Conservation (phyloP, 2,329 filamentous ascomycete species). For the Colletotrichum graminicola region DNA sequence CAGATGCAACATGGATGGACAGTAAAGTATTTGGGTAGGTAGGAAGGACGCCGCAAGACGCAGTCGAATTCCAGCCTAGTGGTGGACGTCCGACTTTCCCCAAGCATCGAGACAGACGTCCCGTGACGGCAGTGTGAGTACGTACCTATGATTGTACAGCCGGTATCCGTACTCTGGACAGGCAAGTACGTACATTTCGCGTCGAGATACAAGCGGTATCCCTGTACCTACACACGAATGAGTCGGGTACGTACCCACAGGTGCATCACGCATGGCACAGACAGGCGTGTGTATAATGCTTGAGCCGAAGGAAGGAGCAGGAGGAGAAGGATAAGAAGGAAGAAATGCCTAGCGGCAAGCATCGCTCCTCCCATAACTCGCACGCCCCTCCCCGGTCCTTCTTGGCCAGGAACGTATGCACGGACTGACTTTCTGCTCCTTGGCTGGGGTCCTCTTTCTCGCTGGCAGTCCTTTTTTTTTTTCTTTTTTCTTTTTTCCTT, state of each 20-base stretch:
- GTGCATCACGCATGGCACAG: neutral
- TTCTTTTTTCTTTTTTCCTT: too few relatives aligned
- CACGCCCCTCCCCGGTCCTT: neutral
- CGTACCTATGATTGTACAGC: neutral
- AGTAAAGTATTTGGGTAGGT: neutral
- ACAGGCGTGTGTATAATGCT: neutral
- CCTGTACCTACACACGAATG: neutral
- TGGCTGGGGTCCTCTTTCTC: neutral
- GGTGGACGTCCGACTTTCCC: neutral
- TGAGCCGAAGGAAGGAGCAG: too few relatives aligned
- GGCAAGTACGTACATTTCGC: neutral
- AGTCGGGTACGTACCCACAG: neutral
- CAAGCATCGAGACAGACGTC: neutral
- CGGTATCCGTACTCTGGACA: neutral
- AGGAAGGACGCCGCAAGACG: neutral
- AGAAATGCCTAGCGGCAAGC: neutral
- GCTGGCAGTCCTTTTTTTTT: neutral
- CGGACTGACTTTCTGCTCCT: constrained; percentile 19
- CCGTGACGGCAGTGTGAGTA: neutral
- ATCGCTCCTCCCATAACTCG: neutral
- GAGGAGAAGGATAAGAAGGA: neutral
- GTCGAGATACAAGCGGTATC: constrained; percentile 12
- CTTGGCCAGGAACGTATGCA: constrained; percentile 32
- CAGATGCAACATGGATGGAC: neutral
- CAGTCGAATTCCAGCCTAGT: neutral